Percentiles rank a stretch among this genome's conserved stretches.
These are phyloP conservation scores for Botryosphaeria dothidea DNA, from an alignment of 2,329 filamentous ascomycete species.

Conservation along the genomic window DNA sequence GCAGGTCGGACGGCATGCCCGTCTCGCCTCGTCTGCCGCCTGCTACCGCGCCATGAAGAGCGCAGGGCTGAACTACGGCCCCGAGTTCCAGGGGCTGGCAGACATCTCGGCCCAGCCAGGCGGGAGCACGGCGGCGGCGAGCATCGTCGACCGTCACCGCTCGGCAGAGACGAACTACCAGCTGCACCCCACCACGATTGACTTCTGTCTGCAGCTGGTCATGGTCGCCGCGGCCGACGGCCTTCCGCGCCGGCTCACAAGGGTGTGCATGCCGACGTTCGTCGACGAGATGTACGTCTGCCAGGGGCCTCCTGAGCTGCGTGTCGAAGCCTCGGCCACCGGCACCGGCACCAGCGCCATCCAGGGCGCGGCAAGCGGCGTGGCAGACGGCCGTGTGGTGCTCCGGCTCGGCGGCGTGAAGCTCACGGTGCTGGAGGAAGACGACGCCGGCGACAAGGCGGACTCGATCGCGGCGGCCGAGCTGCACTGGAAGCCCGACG, in stretches of 20 bases:
- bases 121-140: not conserved
- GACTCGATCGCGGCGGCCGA: constrained; percentile 20
- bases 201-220: constrained; percentile 20
- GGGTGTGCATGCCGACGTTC: constrained; percentile 12
- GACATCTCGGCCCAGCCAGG: not conserved
- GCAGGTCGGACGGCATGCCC: not conserved
- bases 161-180: constrained; percentile 14
- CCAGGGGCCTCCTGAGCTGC: not conserved
- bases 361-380: not conserved
- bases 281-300: constrained; percentile 23
- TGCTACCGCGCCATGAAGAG: not conserved
- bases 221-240: constrained; percentile 23
- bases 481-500: constrained; percentile 27
- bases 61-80: not conserved
- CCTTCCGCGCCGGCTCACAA: constrained; percentile 13
- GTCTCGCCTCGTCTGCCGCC: not conserved
- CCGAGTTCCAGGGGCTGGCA: not conserved
- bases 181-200: constrained; percentile 20
- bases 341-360: constrained; percentile 1
- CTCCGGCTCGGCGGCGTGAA: constrained; percentile 16
- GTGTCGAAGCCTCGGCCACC: not conserved
- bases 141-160: not conserved
- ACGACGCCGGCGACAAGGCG: not conserved
- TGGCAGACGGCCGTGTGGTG: constrained; percentile 19
- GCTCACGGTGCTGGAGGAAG: not conserved